These are phyloP conservation scores for Colletotrichum sublineola DNA, from an alignment of 2,329 filamentous ascomycete species.

Conservation along the genomic window DNA sequence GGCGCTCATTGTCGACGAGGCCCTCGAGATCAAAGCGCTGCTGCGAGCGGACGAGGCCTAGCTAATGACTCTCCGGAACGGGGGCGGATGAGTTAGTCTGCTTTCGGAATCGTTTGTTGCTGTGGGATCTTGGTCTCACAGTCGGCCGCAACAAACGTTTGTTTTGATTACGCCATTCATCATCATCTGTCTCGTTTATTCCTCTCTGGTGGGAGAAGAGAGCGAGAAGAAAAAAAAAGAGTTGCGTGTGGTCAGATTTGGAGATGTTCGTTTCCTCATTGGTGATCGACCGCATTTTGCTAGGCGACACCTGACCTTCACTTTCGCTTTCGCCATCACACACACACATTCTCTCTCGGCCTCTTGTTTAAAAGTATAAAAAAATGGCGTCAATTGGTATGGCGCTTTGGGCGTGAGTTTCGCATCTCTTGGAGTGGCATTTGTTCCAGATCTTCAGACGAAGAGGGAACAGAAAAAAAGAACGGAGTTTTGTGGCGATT, in stretches of 20 bases:
- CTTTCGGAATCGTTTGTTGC: background rate
- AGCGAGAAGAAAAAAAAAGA: background rate
- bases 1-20: conserved; percentile 39
- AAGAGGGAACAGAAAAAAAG: background rate
- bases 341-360: background rate
- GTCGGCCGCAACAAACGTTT: conserved; percentile 5
- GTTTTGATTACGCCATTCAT: conserved; percentile 2
- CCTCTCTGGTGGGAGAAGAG: conserved; percentile 1
- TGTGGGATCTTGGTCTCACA: background rate
- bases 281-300: background rate
- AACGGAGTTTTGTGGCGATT: background rate
- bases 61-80: conserved; percentile 10
- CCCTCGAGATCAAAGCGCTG: conserved; percentile 40
- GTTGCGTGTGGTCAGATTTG: background rate
- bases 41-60: conserved; percentile 37
- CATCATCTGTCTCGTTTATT: background rate
- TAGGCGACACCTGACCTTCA: background rate
- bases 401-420: conserved; percentile 40
- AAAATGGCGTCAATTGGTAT: conserved; percentile 19
- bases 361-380: conserved; percentile 30
- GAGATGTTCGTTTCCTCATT: background rate
- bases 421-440: conserved; percentile 27
- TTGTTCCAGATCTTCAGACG: conserved; percentile 28
- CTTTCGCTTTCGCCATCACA: background rate
- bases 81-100: background rate